phyloP scores from a whole-genome alignment of 1,139 yeast species.

The Pneumocystis wakefieldiae region DNA sequence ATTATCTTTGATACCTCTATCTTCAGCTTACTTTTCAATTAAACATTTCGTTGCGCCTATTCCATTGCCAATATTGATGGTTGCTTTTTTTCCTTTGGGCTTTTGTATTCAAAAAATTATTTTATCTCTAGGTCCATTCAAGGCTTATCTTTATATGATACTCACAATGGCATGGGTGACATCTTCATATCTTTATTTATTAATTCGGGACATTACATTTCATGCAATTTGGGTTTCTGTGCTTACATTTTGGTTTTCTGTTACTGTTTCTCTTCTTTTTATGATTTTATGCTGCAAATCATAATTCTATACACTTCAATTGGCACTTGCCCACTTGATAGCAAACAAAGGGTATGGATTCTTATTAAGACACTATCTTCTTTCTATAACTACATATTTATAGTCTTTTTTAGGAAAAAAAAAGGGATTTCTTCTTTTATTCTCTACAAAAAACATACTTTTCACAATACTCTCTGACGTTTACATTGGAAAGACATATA shows the following conservation, averaged over 20 bases:
- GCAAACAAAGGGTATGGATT: background rate
- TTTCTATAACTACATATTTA: too few species aligned
- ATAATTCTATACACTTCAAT: background rate
- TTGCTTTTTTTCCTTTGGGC: conserved; percentile 5
- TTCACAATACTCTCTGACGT: too few species aligned
- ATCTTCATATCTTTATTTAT: background rate
- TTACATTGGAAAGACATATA: background rate
- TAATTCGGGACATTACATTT: background rate
- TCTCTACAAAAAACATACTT: too few species aligned
- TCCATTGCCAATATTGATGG: conserved; percentile 6
- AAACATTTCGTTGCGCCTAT: conserved; percentile 3
- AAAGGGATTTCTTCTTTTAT: too few species aligned
- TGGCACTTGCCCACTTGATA: background rate
- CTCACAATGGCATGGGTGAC: background rate
- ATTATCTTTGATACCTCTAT: conserved; percentile 3
- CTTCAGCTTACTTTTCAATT: conserved; percentile 3
- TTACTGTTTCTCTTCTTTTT: background rate
- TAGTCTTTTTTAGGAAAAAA: too few species aligned
- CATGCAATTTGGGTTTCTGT: background rate
- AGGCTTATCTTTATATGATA: background rate
- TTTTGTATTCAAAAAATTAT: conserved; percentile 6
- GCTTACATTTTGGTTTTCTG: background rate
- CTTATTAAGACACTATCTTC: too few species aligned
- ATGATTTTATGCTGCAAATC: background rate
- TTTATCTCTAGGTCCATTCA: conserved; percentile 2